Evolutionary conservation across 2,329 filamentous ascomycete genomes (phyloP).

Genomic region (Lachnellula subtilissima): DNA sequence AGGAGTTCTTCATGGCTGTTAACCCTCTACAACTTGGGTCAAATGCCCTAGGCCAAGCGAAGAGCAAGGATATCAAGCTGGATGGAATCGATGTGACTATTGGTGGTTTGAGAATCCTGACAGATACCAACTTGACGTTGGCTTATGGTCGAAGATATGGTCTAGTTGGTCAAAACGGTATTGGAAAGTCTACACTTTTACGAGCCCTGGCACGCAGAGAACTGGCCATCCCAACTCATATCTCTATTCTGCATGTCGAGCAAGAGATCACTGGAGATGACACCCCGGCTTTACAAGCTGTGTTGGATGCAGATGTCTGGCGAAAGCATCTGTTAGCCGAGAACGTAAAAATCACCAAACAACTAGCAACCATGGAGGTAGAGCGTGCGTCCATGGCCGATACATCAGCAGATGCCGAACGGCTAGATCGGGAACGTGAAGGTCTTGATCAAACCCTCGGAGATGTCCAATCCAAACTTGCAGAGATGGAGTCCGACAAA

Average conservation of each 20-base stretch:
- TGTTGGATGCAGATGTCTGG: slow-evolving; percentile 97
- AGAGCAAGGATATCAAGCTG: slow-evolving; percentile 99
- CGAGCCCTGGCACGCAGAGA: slow-evolving; percentile 90
- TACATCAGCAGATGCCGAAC: slow-evolving; percentile 82
- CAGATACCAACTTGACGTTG: slow-evolving; percentile 83
- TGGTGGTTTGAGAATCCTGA: slow-evolving; percentile 79
- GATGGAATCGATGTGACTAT: slow-evolving; percentile 95
- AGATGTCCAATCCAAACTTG: slow-evolving; percentile 85
- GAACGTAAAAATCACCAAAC: slow-evolving; percentile 76
- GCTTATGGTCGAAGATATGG: slow-evolving; percentile 93
- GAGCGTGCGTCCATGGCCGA: slow-evolving; percentile 79
- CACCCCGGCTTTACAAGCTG: slow-evolving; percentile 88
- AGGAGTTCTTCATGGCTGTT: slow-evolving; percentile 99
- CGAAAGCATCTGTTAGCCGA: slow-evolving; percentile 89
- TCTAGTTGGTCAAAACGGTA: slow-evolving; percentile 98
- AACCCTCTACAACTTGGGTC: slow-evolving; percentile 87
- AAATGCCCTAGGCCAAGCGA: slow-evolving; percentile 61
- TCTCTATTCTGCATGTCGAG: slow-evolving; percentile 97
- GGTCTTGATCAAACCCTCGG: slow-evolving; percentile 84
- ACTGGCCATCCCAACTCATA: slow-evolving; percentile 89
- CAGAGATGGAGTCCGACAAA: slow-evolving; percentile 99
- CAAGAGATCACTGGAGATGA: slow-evolving; percentile 98
- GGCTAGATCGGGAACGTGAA: slow-evolving; percentile 81
- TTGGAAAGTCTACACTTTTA: slow-evolving; percentile 93
- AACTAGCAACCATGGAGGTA: slow-evolving; percentile 71